Percentiles rank a stretch among this genome's conserved stretches.
phyloP scores from a whole-genome alignment of 345 rosid genomes.

The Anastatica hierochuntica region DNA sequence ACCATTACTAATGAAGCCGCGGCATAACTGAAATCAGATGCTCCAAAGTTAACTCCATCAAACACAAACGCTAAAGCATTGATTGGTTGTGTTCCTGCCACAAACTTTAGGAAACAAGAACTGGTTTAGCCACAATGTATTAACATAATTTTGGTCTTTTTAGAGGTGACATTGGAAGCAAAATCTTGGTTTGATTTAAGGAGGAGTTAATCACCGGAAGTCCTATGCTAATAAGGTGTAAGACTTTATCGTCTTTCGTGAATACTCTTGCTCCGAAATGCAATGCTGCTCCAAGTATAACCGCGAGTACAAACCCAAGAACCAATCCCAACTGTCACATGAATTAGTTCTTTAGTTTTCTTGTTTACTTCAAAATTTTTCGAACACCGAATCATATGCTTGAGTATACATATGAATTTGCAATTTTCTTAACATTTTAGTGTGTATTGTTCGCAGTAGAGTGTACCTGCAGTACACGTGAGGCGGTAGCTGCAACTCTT shows the following conservation, averaged over 20 bases:
- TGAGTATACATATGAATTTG: no score
- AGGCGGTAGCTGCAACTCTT: constrained; percentile 58
- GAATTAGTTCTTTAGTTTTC: no score
- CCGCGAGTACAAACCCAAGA: constrained; percentile 60
- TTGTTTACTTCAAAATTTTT: neutral
- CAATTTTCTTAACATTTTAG: no score
- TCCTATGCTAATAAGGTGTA: constrained; percentile 54
- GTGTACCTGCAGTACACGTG: constrained; percentile 76
- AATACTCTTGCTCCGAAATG: constrained; percentile 61
- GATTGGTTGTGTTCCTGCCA: constrained; percentile 84
- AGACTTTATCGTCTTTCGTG: constrained; percentile 54
- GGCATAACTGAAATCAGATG: constrained; percentile 82
- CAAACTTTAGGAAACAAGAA: constrained; percentile 41
- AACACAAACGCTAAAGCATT: constrained; percentile 86
- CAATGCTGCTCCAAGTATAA: constrained; percentile 51
- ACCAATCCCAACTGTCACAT: constrained; percentile 60
- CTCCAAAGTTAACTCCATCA: constrained; percentile 93
- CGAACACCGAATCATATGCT: neutral
- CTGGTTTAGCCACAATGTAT: neutral
- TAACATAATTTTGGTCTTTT: neutral
- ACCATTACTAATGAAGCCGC: constrained; percentile 92
- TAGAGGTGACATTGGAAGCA: no score
- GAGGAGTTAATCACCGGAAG: constrained; percentile 60
- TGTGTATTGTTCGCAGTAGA: no score
- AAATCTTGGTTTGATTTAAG: no score